Base-by-base conservation (phyloP, 441 rosid genomes). In the Erodium moschatum region DNA sequence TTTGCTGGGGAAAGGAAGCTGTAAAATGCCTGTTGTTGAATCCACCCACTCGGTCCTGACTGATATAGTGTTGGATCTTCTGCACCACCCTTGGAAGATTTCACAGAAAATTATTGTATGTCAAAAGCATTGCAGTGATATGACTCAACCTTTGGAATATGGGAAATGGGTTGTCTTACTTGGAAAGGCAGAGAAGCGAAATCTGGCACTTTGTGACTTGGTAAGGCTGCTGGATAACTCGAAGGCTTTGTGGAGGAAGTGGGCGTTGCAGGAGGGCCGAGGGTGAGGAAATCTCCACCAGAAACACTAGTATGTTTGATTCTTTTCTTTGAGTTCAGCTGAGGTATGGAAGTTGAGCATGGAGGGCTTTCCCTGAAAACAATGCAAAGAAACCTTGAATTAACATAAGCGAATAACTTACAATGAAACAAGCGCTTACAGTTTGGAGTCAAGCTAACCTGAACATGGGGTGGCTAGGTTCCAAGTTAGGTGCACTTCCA, bases 261-360 rank as follows among this genome's bases (percentile, higher is more conserved):
- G 3, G 40, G 4, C 1, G 74, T 54, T 16, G 81, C 10, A 0
- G 81, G 85, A 73, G 84, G 81, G 64, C 80, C 81, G 61, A 80
- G 68, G 20, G 88, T 77, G 75, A 85, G 87, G 65, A 82, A 78
- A 66, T 75, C 84, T 65, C 75, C 77, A 61, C 69, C 69, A n/a
- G 29, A 40, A 61, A 74, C 78, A 35, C 8, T 69, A 12, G 15
- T 12, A 3, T 44, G 50, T 71, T 76, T 48, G 20, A 1, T 61
- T 27, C 33, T 66, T 68, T 72, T 80, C 68, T 60, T 74, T 44
- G 81, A 73, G 19, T 74, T 74, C 0, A 71, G 46, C 44, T 81
- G 82, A 40, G 71, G 40, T 7, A 40, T 70, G 21, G 80, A 78
- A 48, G 71, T 46, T 56, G 81, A 73, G 29, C 76, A 52, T 2